Conservation (phyloP, 768 basidiomycete species). For the Sistotremastrum suecicum region DNA sequence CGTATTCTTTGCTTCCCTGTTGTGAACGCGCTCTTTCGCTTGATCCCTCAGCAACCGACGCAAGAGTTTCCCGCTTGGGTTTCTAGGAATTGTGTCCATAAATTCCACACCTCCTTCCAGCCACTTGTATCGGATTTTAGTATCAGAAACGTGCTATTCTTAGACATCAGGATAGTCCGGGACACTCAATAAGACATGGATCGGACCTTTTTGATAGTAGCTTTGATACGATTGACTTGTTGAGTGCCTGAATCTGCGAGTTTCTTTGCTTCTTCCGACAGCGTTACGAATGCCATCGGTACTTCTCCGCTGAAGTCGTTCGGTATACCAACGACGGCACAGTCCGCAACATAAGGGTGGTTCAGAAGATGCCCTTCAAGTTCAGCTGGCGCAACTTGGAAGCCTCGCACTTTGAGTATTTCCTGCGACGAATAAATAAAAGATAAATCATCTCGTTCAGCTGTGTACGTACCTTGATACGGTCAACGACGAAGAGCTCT, state of each 20-base stretch:
- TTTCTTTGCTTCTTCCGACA: conserved; percentile 1
- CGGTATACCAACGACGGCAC: conserved; percentile 10
- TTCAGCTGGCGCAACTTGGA: conserved; percentile 22
- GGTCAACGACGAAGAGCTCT: conserved; percentile 12
- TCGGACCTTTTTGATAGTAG: conserved; percentile 10
- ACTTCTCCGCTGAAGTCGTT: conserved; percentile 14
- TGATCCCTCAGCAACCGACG: conserved; percentile 35
- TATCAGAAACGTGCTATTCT: conserved; percentile 10
- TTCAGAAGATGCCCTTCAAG: conserved; percentile 22
- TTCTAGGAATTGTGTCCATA: conserved; percentile 22
- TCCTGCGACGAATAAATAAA: conserved; percentile 3
- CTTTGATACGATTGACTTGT: conserved; percentile 2
- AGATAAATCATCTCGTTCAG: neutral
- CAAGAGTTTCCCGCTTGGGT: conserved; percentile 16
- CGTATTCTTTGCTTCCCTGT: too few species aligned
- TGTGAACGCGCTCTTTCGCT: conserved; percentile 17
- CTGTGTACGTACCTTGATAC: conserved; percentile 5
- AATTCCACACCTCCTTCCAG: conserved; percentile 25
- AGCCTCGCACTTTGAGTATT: conserved; percentile 12
- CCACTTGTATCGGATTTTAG: conserved; percentile 23
- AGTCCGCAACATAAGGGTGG: conserved; percentile 13
- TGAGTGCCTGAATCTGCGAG: neutral
- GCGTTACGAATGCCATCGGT: conserved; percentile 9
- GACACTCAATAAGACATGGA: conserved; percentile 1
- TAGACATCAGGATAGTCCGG: conserved; percentile 9